phyloP scores from a whole-genome alignment of 108 stramenopile species.

The Nitzschia sp. region DNA sequence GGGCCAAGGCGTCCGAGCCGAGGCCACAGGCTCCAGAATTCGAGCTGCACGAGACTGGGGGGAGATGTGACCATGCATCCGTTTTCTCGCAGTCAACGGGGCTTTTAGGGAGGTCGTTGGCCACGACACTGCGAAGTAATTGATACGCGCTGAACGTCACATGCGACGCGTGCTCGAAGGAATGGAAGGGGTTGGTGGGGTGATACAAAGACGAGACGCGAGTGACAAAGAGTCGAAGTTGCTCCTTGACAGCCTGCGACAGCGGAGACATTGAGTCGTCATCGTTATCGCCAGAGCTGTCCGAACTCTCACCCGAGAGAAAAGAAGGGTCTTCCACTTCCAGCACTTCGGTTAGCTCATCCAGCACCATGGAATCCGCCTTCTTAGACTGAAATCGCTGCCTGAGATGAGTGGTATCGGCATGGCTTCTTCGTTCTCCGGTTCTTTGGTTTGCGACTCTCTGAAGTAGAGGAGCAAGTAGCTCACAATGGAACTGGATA shows the following conservation, averaged over 20 bases:
- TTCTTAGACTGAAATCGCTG: background rate
- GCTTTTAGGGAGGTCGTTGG: background rate
- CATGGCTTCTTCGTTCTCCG: background rate
- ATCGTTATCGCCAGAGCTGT: background rate
- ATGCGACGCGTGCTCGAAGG: conserved; percentile 34
- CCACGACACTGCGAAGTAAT: conserved; percentile 22
- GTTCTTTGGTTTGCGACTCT: background rate
- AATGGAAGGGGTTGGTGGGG: conserved; percentile 26
- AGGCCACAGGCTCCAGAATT: background rate
- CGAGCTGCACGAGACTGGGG: background rate
- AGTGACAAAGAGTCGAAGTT: conserved; percentile 24
- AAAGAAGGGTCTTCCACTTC: background rate
- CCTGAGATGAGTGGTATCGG: background rate
- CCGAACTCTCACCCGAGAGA: background rate
- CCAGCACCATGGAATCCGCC: background rate
- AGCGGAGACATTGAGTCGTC: background rate
- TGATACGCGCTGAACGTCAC: conserved; percentile 28
- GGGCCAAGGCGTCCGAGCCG: conserved; percentile 49
- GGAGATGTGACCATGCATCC: conserved; percentile 1
- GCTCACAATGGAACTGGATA: background rate
- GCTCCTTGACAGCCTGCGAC: conserved; percentile 1
- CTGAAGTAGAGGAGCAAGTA: background rate
- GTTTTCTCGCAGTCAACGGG: too few relatives aligned
- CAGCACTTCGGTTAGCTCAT: background rate
- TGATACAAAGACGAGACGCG: conserved; percentile 21